A percentile compares a stretch with the other conserved stretches of the same genome.
These are phyloP conservation scores for Halophytophthora batemanensis DNA, from an alignment of 352 stramenopile genomes.

Conservation along the genomic window DNA sequence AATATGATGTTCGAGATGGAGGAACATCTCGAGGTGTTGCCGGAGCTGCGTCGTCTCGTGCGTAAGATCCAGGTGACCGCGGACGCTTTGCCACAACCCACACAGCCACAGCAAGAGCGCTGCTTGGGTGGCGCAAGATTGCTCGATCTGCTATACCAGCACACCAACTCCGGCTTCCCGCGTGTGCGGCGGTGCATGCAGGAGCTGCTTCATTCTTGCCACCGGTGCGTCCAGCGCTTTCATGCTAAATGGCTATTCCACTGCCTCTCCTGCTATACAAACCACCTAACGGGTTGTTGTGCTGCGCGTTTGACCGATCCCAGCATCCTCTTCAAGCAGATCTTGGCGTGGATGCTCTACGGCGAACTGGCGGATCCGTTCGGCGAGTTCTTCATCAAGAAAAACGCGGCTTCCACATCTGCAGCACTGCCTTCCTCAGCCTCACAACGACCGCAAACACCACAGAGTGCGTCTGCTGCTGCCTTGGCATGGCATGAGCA, in stretches of 20 bases:
- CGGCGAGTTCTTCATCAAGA: conserved; percentile 76
- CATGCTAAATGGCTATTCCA: no score
- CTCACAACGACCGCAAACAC: neutral
- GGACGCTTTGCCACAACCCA: no score
- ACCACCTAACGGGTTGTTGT: no score
- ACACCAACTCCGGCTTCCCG: conserved; percentile 53
- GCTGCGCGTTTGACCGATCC: neutral
- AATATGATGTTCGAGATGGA: conserved; percentile 71
- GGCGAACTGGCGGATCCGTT: conserved; percentile 68
- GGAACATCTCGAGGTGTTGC: conserved; percentile 55
- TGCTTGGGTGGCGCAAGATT: conserved; percentile 38
- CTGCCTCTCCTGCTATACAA: no score
- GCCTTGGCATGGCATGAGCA: conserved; percentile 44
- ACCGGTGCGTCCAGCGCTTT: conserved; percentile 32
- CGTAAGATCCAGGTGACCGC: conserved; percentile 25
- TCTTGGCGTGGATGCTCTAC: conserved; percentile 80
- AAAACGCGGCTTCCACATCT: conserved; percentile 1
- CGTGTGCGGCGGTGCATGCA: conserved; percentile 53
- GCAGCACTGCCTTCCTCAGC: no score
- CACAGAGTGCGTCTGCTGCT: conserved; percentile 2
- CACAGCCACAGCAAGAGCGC: conserved; percentile 1
- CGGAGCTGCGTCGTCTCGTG: conserved; percentile 55
- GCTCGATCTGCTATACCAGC: conserved; percentile 40
- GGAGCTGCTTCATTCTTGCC: conserved; percentile 44
- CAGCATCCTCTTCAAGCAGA: conserved; percentile 75